Evolutionary conservation across 2,329 filamentous ascomycete genomes (phyloP), one percentile per base, ranked within the genome.

Genomic region (Aspergillus tamarii): DNA sequence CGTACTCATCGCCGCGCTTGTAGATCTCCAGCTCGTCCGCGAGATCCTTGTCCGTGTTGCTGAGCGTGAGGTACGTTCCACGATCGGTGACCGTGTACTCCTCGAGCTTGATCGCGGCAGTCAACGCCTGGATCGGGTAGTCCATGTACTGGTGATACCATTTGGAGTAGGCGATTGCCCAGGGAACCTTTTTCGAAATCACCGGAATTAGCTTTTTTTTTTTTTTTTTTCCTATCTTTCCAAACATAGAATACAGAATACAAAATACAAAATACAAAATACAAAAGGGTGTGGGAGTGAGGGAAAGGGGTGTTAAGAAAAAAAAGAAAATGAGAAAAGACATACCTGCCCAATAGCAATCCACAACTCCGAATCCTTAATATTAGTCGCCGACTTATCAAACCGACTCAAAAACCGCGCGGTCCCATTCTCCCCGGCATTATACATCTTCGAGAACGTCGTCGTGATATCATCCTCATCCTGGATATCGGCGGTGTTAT

Each of bases 321-420:
- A 8, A 30, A 16, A 30, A 23, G 8, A 52, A 23, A 23, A 12
- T 26, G 26, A 26, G 2, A 23, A 36, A 12, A 34, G 32, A 53
- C 19, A 23, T 26, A 72, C 74, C 69, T 83, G 82, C 5, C 82
- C 83, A 39, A 84, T 82, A 0, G 72, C 70, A 4, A 80, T 75
- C 81, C 82, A 84, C 3, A 84, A 69, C 43, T 76, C 66, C 0
- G 79, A 79, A 58, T 84, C 83, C 63, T 83, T 83, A 57, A 84
- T 82, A 63, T 83, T 84, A 4, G 81, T 83, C 0, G 82, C 82
- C 2, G 81, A 83, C 67, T 84, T 84, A 64, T 84, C 82, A 57
- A 77, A 84, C 1, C 82, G 76, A 34, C 73, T 79, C 12, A 83
- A 69, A 59, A 83, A 84, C 16, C 80, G 76, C 2, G 76, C 78